These are phyloP conservation scores for Lathyrus sativus DNA, from an alignment of 306 rosid species.

Conservation along the genomic window DNA sequence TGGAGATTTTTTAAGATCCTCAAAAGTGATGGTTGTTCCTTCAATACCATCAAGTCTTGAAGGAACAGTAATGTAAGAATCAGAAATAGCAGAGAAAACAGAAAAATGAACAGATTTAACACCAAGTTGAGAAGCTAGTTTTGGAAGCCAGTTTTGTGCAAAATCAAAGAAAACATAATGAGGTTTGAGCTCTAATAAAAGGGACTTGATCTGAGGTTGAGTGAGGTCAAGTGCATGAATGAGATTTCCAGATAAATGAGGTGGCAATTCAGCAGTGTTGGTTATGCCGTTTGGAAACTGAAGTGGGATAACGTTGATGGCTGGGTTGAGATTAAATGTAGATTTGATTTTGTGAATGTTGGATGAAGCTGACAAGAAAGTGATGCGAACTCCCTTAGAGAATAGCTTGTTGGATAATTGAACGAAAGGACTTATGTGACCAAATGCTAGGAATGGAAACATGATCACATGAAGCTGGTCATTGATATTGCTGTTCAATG, in stretches of 20 bases:
- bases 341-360: constrained; percentile 42
- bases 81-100: constrained; percentile 41
- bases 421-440: constrained; percentile 56
- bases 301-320: constrained; percentile 40
- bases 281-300: constrained; percentile 37
- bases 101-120: constrained; percentile 46
- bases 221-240: constrained; percentile 43
- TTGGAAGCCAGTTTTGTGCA: constrained; percentile 60
- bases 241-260: constrained; percentile 34
- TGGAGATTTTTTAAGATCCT: constrained; percentile 48
- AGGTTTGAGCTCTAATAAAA: constrained; percentile 49
- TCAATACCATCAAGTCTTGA: constrained; percentile 32
- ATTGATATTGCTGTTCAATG: neutral
- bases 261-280: constrained; percentile 47
- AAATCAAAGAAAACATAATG: constrained; percentile 54
- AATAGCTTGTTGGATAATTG: constrained; percentile 57
- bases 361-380: constrained; percentile 50
- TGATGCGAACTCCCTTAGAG: constrained; percentile 46
- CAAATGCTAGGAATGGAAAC: constrained; percentile 62
- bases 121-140: constrained; percentile 51
- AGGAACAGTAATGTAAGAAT: constrained; percentile 43
- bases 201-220: constrained; percentile 43
- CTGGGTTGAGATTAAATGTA: constrained; percentile 38
- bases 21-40: constrained; percentile 27
- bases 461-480: constrained; percentile 42